These are phyloP conservation scores for Colletotrichum abscissum DNA, from an alignment of 2,329 filamentous ascomycete genomes.

Conservation along the genomic window DNA sequence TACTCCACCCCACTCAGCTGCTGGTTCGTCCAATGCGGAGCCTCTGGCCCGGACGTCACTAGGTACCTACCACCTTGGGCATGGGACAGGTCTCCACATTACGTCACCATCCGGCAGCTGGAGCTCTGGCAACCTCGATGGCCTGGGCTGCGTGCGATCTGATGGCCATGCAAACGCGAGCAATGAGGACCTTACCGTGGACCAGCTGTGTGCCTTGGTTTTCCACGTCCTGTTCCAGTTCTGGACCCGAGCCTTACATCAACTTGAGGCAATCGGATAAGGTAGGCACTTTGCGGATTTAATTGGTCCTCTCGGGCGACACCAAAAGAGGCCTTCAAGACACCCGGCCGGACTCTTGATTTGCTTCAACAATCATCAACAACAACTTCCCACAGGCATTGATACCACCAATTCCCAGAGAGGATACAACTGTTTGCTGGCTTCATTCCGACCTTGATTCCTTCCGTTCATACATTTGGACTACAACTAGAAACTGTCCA, in stretches of 20 bases:
- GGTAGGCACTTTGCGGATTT: not conserved
- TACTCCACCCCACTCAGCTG: not conserved
- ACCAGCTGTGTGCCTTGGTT: not conserved
- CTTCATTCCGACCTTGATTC: not conserved
- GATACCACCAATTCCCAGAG: not conserved
- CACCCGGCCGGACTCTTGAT: not conserved
- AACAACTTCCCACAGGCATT: not conserved
- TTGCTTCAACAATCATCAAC: not conserved
- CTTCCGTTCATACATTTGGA: not conserved
- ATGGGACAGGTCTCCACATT: constrained; percentile 22
- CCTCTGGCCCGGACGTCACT: constrained; percentile 16
- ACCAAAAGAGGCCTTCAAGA: not conserved
- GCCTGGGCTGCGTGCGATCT: not conserved
- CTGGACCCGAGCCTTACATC: constrained; percentile 24
- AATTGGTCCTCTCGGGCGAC: not conserved
- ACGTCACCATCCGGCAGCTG: constrained; percentile 28
- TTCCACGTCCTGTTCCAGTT: not conserved
- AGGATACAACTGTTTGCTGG: too few species aligned
- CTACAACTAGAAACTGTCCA: not conserved
- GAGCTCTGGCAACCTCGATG: constrained; percentile 18
- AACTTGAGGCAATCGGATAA: constrained; percentile 19
- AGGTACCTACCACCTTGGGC: too few species aligned
- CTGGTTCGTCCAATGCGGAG: constrained; percentile 28
- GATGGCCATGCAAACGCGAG: not conserved
- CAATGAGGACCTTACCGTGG: too few species aligned